Evolutionary conservation across 2,329 filamentous ascomycete genomes (phyloP).

Genomic region (Colletotrichum eleusines): DNA sequence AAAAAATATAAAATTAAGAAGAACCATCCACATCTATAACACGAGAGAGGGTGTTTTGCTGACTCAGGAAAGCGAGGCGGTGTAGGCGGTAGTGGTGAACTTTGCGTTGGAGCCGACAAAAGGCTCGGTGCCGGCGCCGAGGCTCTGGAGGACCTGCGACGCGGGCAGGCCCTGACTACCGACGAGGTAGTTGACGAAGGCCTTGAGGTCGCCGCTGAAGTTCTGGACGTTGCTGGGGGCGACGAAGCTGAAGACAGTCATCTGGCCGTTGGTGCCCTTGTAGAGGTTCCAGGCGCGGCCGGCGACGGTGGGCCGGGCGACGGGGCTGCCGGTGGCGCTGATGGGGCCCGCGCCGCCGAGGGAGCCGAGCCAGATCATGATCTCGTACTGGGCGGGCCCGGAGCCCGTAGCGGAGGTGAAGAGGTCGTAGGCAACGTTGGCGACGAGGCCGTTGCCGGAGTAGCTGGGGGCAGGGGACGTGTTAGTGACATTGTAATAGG

Average conservation of each 20-base stretch:
- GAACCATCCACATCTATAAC: background rate
- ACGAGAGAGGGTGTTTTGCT: background rate
- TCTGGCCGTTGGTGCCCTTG: constrained; percentile 69
- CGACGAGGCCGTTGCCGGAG: constrained; percentile 53
- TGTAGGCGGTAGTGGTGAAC: constrained; percentile 43
- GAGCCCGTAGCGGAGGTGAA: constrained; percentile 65
- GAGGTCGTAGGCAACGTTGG: constrained; percentile 71
- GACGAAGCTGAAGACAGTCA: constrained; percentile 70
- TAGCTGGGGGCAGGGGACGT: constrained; percentile 47
- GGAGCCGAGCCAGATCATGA: constrained; percentile 74
- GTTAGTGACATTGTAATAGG: background rate
- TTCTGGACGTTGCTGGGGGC: constrained; percentile 56
- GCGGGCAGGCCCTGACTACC: constrained; percentile 59
- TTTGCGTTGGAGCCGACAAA: constrained; percentile 61
- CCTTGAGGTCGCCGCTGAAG: constrained; percentile 68
- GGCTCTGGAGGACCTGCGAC: constrained; percentile 50
- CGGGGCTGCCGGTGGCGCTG: constrained; percentile 57
- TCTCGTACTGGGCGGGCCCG: constrained; percentile 64
- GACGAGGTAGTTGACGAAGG: constrained; percentile 69
- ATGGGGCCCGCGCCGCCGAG: constrained; percentile 71
- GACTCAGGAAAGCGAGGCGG: constrained; percentile 17
- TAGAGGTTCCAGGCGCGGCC: constrained; percentile 70
- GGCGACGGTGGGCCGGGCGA: constrained; percentile 66
- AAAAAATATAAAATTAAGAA: background rate
- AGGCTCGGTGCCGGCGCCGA: constrained; percentile 68